Percentiles rank a stretch among this genome's conserved stretches.
These are phyloP conservation scores for Mortierella sp. DNA, from an alignment of 371 early-diverging fungal species.

Conservation along the genomic window DNA sequence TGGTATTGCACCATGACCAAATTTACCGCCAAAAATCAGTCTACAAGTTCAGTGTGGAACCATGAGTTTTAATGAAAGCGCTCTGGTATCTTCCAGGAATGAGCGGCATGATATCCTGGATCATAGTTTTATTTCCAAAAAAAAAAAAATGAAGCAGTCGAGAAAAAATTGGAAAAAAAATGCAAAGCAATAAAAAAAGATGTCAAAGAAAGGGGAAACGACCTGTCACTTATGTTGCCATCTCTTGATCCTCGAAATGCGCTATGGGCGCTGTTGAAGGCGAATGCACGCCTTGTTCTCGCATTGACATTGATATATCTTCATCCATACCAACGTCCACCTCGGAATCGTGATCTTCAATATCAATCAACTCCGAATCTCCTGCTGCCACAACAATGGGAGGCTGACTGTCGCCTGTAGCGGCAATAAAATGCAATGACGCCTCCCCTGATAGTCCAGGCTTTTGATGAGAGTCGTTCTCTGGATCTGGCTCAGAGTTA, in stretches of 20 bases:
- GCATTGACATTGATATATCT: constrained; percentile 1
- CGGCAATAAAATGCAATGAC: constrained; percentile 6
- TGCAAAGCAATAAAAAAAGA: not conserved
- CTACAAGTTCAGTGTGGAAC: constrained; percentile 27
- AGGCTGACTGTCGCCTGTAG: not conserved
- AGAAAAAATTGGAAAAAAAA: not conserved
- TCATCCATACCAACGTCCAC: constrained; percentile 22
- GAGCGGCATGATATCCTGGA: not conserved
- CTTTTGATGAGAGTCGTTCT: not conserved
- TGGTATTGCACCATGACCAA: constrained; percentile 29
- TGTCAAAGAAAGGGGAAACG: not conserved
- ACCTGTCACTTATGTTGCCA: not conserved
- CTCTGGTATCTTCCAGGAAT: not conserved
- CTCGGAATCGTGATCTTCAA: constrained; percentile 26
- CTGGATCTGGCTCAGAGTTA: constrained; percentile 11
- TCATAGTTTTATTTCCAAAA: not conserved
- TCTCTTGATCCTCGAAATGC: not conserved
- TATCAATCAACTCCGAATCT: constrained; percentile 15
- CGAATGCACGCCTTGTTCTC: not conserved
- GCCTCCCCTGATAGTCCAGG: not conserved
- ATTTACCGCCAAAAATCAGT: constrained; percentile 39
- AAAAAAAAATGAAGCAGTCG: not conserved
- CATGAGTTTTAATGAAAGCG: not conserved
- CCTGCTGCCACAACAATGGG: constrained; percentile 10
- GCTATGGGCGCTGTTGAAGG: not conserved